These are phyloP conservation scores for Epichloe sibirici DNA, from an alignment of 2,329 filamentous ascomycete genomes.

Conservation along the genomic window DNA sequence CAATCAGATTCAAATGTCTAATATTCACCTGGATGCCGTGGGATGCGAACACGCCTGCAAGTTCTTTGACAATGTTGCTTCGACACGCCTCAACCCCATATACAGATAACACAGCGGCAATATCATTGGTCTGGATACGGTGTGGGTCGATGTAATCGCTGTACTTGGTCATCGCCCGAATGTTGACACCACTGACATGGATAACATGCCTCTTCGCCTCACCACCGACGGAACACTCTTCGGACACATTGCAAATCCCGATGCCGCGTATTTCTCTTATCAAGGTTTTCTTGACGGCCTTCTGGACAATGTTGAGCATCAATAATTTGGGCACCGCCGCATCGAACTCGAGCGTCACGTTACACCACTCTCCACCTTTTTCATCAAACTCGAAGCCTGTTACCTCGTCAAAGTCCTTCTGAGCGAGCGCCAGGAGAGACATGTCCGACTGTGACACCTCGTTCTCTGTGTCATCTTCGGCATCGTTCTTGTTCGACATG, in stretches of 20 bases:
- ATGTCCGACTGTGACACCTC: constrained; percentile 26
- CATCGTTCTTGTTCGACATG: constrained; percentile 19
- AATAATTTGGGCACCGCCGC: constrained; percentile 75
- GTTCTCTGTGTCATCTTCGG: constrained; percentile 23
- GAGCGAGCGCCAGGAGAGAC: constrained; percentile 51
- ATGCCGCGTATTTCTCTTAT: constrained; percentile 80
- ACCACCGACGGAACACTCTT: constrained; percentile 31
- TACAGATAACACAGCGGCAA: constrained; percentile 67
- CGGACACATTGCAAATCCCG: constrained; percentile 55
- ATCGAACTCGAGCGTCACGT: constrained; percentile 74
- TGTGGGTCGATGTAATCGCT: constrained; percentile 77
- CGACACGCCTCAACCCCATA: constrained; percentile 94
- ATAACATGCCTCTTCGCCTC: constrained; percentile 39
- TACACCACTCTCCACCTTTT: constrained; percentile 58
- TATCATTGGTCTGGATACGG: constrained; percentile 82
- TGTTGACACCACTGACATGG: constrained; percentile 74
- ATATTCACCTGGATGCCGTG: constrained; percentile 90
- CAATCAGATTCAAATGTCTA: constrained; percentile 88
- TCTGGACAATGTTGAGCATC: constrained; percentile 82
- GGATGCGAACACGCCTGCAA: constrained; percentile 72
- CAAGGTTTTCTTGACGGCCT: constrained; percentile 63
- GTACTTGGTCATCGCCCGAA: constrained; percentile 82
- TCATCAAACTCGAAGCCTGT: constrained; percentile 73
- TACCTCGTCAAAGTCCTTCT: constrained; percentile 52
- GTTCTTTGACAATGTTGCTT: constrained; percentile 73